These are phyloP conservation scores for Fusarium nisikadoi DNA, from an alignment of 2,329 filamentous ascomycete species.

Conservation along the genomic window DNA sequence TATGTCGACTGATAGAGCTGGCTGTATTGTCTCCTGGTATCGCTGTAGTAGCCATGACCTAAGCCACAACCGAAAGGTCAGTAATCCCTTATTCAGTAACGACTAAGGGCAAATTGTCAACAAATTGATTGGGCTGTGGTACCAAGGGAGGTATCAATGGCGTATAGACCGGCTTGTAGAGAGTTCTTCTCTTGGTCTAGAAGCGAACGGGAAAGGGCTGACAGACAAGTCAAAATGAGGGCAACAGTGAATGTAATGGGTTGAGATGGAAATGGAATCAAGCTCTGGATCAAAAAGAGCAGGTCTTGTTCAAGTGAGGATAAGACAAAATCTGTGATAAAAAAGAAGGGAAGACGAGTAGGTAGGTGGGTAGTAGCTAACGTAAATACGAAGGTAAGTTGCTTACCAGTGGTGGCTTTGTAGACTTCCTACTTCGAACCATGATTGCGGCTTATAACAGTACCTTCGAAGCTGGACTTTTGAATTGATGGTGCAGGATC, in stretches of 20 bases:
- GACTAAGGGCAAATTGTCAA: neutral
- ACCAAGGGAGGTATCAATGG: neutral
- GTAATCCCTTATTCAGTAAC: slow-evolving; percentile 8
- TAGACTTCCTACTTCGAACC: slow-evolving; percentile 36
- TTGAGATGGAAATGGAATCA: slow-evolving; percentile 31
- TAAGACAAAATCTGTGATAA: slow-evolving; percentile 2
- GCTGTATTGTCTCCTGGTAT: slow-evolving; percentile 32
- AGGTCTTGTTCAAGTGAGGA: slow-evolving; percentile 31
- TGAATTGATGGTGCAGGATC: neutral
- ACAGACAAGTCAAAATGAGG: slow-evolving; percentile 24
- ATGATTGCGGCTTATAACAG: slow-evolving; percentile 21
- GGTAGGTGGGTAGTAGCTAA: neutral
- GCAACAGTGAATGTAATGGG: slow-evolving; percentile 23
- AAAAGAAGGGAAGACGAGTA: slow-evolving; percentile 32
- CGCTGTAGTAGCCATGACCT: slow-evolving; percentile 53
- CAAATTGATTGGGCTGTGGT: neutral
- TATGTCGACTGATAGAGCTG: slow-evolving; percentile 49
- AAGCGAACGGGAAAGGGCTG: slow-evolving; percentile 44
- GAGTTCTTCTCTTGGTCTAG: neutral
- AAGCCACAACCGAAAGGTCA: slow-evolving; percentile 32
- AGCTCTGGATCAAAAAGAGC: slow-evolving; percentile 38
- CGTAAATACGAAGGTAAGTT: neutral
- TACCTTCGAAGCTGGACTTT: neutral
- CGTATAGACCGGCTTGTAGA: slow-evolving; percentile 4
- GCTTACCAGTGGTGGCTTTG: slow-evolving; percentile 31